Conservation (phyloP, 768 basidiomycete genomes). For the Tricholoma hemisulphureum region DNA sequence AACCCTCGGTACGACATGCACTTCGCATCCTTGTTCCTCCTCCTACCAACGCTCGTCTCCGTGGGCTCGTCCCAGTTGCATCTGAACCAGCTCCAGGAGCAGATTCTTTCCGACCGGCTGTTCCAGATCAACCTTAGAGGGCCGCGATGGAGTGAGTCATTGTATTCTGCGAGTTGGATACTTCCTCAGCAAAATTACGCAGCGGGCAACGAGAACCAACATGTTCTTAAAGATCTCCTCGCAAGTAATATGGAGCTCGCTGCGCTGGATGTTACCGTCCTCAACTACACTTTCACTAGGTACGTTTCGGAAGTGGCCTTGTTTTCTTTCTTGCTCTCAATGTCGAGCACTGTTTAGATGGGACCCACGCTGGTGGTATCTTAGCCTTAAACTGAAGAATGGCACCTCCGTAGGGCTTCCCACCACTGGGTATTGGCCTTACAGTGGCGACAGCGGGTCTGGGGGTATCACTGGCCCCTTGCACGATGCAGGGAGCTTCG, state of each 20-base stretch:
- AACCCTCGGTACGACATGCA: not conserved
- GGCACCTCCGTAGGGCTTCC: slow-evolving; percentile 29
- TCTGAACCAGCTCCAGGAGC: slow-evolving; percentile 16
- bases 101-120: slow-evolving; percentile 26
- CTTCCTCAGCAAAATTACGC: not conserved
- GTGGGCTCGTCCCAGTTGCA: not conserved
- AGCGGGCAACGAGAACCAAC: slow-evolving; percentile 34
- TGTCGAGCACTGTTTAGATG: slow-evolving; percentile 16
- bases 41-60: not conserved
- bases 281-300: slow-evolving; percentile 26
- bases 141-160: slow-evolving; percentile 28
- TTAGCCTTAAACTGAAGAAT: slow-evolving; percentile 27
- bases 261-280: slow-evolving; percentile 21
- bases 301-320: not conserved
- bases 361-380: slow-evolving; percentile 35
- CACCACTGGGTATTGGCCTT: slow-evolving; percentile 33
- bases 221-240: slow-evolving; percentile 25
- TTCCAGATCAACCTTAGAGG: slow-evolving; percentile 32
- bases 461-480: slow-evolving; percentile 25
- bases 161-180: not conserved
- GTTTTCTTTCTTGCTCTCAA: not conserved
- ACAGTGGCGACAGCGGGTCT: slow-evolving; percentile 28
- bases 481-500: slow-evolving; percentile 27
- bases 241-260: slow-evolving; percentile 24
- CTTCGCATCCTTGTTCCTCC: not conserved